Evolutionary conservation across 139 green algal genomes (phyloP), one percentile per base, ranked within the genome.

Genomic region (Chlorella sp.): DNA sequence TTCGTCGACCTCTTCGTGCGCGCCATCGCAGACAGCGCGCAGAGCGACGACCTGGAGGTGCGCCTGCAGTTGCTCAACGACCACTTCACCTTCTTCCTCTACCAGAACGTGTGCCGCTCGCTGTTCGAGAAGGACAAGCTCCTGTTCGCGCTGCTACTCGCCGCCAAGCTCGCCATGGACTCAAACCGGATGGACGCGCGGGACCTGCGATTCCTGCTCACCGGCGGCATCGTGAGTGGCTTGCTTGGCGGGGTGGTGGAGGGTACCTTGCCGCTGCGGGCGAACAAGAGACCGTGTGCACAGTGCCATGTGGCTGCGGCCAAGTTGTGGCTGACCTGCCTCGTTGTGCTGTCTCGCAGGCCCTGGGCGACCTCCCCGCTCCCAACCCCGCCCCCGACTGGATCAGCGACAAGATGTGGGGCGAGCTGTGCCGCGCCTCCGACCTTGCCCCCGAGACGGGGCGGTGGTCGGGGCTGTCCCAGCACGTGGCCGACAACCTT

Each of bases 101-200:
- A 87, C 78, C 69, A 86, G 72, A 93, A 93, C 62, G 87, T 93
- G 10, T 93, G 88, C 84, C 77, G 87, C 35, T 91, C 82, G 1
- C 81, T 95, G 61, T 95, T 95, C 79, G 90, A 92, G 83, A 92
- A 93, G 77, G 87, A 95, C 87, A 95, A 95, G 88, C 86, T 95
- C 62, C 82, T 95, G 70, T 93, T 94, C 61, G 78, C 86, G 24
- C 82, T 94, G 42, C 77, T 83, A 31, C 80, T 94, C 35, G 55
- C 71, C 1, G 69, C 76, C 30, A 86, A 87, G 60, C 71, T 90
- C 26, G 75, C 76, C 31, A 75, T 85, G 20, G 77, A 88, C 61
- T 76, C 78, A 26, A 49, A 80, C 26, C 62, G 77, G 4, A 78
- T 83, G 30, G 35, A 86, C 31, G 69, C 69, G 5, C 69, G 66